Conservation (phyloP, 2,329 filamentous ascomycete genomes). For the Ceratocystis smalleyi region DNA sequence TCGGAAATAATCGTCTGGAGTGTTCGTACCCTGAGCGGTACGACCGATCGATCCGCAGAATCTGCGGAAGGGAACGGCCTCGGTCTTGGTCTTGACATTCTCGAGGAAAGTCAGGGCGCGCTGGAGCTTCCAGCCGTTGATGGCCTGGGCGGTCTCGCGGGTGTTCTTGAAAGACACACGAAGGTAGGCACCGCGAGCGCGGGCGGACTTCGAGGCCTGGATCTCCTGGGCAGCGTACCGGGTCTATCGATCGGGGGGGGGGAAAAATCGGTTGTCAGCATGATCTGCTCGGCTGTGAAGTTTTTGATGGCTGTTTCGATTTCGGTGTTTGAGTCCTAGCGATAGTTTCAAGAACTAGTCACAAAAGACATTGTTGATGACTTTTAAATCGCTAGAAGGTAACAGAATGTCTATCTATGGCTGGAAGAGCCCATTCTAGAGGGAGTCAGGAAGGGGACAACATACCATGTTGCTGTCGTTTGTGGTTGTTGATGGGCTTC, state of each 20-base stretch:
- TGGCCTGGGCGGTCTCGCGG: slow-evolving; percentile 96
- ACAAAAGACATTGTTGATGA: slow-evolving; percentile 2
- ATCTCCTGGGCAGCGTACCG: slow-evolving; percentile 91
- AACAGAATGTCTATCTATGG: neutral
- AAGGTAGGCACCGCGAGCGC: slow-evolving; percentile 95
- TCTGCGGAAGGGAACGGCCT: slow-evolving; percentile 96
- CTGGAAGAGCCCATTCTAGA: neutral
- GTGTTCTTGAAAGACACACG: slow-evolving; percentile 99
- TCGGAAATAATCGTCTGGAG: slow-evolving; percentile 3
- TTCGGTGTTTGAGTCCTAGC: slow-evolving; percentile 6
- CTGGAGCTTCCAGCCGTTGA: slow-evolving; percentile 97
- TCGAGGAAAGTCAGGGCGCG: slow-evolving; percentile 93
- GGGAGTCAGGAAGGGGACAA: slow-evolving; percentile 12
- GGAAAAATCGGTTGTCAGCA: slow-evolving; percentile 10
- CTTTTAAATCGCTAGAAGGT: neutral
- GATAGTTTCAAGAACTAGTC: neutral
- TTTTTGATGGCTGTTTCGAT: neutral
- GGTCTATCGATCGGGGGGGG: slow-evolving; percentile 41
- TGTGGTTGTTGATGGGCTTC: slow-evolving; percentile 18
- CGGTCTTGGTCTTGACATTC: slow-evolving; percentile 93
- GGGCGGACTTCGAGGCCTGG: slow-evolving; percentile 80
- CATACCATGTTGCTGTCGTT: slow-evolving; percentile 18
- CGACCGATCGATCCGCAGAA: slow-evolving; percentile 93
- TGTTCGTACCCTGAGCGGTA: slow-evolving; percentile 83
- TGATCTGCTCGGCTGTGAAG: neutral